Evolutionary conservation across 2,329 filamentous ascomycete genomes (phyloP).

Genomic region (Aspergillus sp.): DNA sequence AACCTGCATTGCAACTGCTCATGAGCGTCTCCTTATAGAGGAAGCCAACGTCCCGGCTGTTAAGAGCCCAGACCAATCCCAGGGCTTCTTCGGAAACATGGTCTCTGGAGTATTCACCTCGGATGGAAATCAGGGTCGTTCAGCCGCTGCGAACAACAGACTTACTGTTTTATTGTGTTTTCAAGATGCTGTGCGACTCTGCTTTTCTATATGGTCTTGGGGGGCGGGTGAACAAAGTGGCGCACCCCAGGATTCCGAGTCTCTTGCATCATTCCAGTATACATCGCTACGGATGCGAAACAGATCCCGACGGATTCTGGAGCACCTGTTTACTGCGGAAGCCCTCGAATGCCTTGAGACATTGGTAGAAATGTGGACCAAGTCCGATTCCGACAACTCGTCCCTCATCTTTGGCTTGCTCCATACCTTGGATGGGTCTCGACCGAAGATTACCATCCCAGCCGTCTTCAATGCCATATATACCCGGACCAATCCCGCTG

Average conservation of each 20-base stretch:
- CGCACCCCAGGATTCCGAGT: conserved; percentile 57
- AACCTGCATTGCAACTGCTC: conserved; percentile 79
- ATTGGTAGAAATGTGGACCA: conserved; percentile 76
- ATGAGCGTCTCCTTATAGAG: conserved; percentile 74
- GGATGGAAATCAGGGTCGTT: conserved; percentile 71
- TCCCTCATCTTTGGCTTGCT: conserved; percentile 76
- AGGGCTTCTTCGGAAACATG: conserved; percentile 91
- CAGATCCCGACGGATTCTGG: conserved; percentile 76
- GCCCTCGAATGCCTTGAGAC: conserved; percentile 92
- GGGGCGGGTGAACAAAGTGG: conserved; percentile 51
- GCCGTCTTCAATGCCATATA: conserved; percentile 96
- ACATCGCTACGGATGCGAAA: conserved; percentile 90
- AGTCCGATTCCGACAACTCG: conserved; percentile 47
- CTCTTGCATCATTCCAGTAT: conserved; percentile 79
- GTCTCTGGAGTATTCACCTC: conserved; percentile 84
- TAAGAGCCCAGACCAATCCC: conserved; percentile 77
- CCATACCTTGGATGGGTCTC: conserved; percentile 83
- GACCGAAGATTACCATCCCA: conserved; percentile 86
- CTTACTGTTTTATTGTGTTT: conserved; percentile 94
- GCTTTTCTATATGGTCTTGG: conserved; percentile 95
- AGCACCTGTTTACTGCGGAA: conserved; percentile 89
- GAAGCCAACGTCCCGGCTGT: conserved; percentile 63
- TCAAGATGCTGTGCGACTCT: conserved; percentile 89
- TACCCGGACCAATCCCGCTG: conserved; percentile 80
- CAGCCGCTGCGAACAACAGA: conserved; percentile 83